These are phyloP conservation scores for Ambrosia trifida DNA, from an alignment of 129 eudicot species.

Conservation along the genomic window DNA sequence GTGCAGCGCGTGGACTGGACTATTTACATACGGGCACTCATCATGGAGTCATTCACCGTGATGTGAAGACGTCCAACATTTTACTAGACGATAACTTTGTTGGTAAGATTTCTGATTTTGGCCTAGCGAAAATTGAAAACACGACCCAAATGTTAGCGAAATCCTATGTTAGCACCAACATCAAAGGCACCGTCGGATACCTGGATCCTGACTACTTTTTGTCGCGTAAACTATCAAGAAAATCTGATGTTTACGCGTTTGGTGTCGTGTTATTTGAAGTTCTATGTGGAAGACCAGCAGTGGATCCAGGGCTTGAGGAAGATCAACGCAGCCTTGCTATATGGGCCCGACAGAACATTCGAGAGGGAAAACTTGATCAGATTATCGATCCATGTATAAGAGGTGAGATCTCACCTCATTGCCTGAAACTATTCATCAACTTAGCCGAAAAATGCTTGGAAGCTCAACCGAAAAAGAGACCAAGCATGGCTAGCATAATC, in stretches of 20 bases:
- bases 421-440: constrained; percentile 25
- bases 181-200: constrained; percentile 46
- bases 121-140: constrained; percentile 37
- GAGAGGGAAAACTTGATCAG: constrained; percentile 37
- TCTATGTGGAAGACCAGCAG: constrained; percentile 55
- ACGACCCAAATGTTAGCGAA: constrained; percentile 15
- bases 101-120: constrained; percentile 44
- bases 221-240: constrained; percentile 39
- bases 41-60: constrained; percentile 47
- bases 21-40: constrained; percentile 43
- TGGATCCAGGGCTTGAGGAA: constrained; percentile 45
- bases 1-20: constrained; percentile 50
- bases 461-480: constrained; percentile 43
- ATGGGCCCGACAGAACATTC: constrained; percentile 41
- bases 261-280: constrained; percentile 60
- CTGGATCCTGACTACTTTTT: constrained; percentile 49
- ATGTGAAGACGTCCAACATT: constrained; percentile 44
- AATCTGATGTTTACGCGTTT: constrained; percentile 52
- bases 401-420: constrained; percentile 32
- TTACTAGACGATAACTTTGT: constrained; percentile 38
- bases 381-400: constrained; percentile 41
- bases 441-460: constrained; percentile 50
- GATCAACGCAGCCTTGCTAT: constrained; percentile 44
- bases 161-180: constrained; percentile 42
- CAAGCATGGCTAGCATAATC: constrained; percentile 55